These are phyloP conservation scores for Capronia epimyces DNA, from an alignment of 2,329 filamentous ascomycete genomes.

Conservation along the genomic window DNA sequence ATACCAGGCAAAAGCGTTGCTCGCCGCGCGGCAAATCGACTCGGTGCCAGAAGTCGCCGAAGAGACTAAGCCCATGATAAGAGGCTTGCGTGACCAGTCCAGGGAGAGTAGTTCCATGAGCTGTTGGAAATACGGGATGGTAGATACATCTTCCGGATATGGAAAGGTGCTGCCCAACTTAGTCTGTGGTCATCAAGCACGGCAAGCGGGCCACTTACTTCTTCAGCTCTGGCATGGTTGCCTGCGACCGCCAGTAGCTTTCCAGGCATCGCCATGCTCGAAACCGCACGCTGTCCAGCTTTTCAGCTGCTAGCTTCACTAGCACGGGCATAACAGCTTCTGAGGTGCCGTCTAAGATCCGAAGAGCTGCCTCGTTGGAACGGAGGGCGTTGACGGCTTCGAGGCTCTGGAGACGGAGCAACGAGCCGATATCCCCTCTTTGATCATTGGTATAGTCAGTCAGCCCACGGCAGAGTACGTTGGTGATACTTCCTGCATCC, in stretches of 20 bases:
- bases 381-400: slow-evolving; percentile 51
- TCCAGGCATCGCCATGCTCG: slow-evolving; percentile 44
- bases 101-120: slow-evolving; percentile 36
- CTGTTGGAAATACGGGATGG: slow-evolving; percentile 40
- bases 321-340: slow-evolving; percentile 35
- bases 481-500: slow-evolving; percentile 9
- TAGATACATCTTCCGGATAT: slow-evolving; percentile 44
- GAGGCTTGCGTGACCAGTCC: slow-evolving; percentile 35
- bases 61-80: slow-evolving; percentile 42
- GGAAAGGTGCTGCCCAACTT: slow-evolving; percentile 30
- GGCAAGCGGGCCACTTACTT: not conserved
- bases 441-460: slow-evolving; percentile 90
- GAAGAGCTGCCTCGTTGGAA: slow-evolving; percentile 17
- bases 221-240: slow-evolving; percentile 1
- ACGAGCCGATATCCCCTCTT: slow-evolving; percentile 82
- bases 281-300: slow-evolving; percentile 77
- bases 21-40: slow-evolving; percentile 40
- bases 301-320: slow-evolving; percentile 74
- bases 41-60: slow-evolving; percentile 44
- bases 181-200: not conserved
- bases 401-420: slow-evolving; percentile 75
- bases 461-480: slow-evolving; percentile 44
- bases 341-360: not conserved
- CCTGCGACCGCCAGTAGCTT: slow-evolving; percentile 33
- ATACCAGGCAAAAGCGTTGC: slow-evolving; percentile 38